Base-by-base conservation (phyloP, 805 yeast species). In the Kockiozyma suomiensis region DNA sequence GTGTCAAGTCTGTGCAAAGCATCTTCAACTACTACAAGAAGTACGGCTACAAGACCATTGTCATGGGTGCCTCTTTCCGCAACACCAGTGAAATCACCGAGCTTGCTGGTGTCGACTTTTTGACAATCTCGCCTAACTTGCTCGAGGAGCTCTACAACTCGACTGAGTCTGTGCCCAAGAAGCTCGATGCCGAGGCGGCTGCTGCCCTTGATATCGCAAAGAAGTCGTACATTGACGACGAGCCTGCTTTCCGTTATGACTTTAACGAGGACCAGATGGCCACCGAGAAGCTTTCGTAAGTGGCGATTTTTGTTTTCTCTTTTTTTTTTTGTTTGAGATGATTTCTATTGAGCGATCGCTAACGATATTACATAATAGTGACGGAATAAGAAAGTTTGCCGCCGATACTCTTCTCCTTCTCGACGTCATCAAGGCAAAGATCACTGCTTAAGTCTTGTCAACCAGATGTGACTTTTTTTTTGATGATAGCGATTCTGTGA, bases 61-160 rank as follows among this genome's bases (percentile, higher is more conserved):
- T 94, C 74, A 94, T 94, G 99, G 99, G 99, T 79, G 99, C 99
- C 62, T 93, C 98, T 62, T 93, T 94, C 91, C 93, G 99, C 86
- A 94, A 92, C 83, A 78, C 81, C 65, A 97, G 91, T 70, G 99
- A 93, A 81, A 90, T 94, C 79, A 87, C 86, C 78, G 97, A 96
- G 70, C 82, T 94, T 71, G 97, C 99, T 61, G 99, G 99, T 77
- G 86, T 90, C 74, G 99, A 94, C 77, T 91, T 80, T 85, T 82
- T 94, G 79, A 94, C 99, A 74, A 91, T 94, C 72, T 82, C 98
- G 70, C 98, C 98, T 75, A 83, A 82, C 74, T 82, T 94, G 72
- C 85, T 94, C 76, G 97, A 93, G 79, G 87, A 89, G 79, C 84
- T 93, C 74, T 75, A 84, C 76, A 86, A 85, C 83, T 87, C 96